Evolutionary conservation across 805 yeast species (phyloP).

Genomic region (Saturnispora dispora): DNA sequence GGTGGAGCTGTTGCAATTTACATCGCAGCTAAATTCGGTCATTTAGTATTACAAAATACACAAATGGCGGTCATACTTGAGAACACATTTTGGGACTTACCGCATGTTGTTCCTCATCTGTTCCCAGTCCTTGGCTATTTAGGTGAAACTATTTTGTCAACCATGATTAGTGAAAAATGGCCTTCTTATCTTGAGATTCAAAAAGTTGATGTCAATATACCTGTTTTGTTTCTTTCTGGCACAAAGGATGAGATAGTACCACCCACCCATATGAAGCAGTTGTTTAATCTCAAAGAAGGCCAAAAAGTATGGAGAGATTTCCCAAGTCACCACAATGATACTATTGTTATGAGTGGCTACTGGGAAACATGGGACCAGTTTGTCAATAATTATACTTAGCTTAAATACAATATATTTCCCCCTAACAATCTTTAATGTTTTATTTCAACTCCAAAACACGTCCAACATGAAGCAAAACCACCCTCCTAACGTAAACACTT

Average conservation of each 20-base stretch:
- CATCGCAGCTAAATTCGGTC: slow-evolving; percentile 53
- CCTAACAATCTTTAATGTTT: slow-evolving; percentile 23
- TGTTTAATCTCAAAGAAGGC: slow-evolving; percentile 36
- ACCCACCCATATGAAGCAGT: slow-evolving; percentile 63
- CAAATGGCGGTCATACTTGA: slow-evolving; percentile 52
- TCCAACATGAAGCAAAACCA: slow-evolving; percentile 37
- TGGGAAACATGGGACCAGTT: slow-evolving; percentile 64
- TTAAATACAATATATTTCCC: no score
- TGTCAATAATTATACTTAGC: slow-evolving; percentile 30
- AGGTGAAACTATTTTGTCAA: slow-evolving; percentile 19
- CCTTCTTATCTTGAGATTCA: slow-evolving; percentile 56
- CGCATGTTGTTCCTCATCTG: slow-evolving; percentile 62
- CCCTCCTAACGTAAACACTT: slow-evolving; percentile 36
- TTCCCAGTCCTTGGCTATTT: slow-evolving; percentile 58
- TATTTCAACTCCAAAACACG: slow-evolving; percentile 29
- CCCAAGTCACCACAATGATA: slow-evolving; percentile 74
- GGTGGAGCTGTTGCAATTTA: slow-evolving; percentile 95
- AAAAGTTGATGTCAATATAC: slow-evolving; percentile 42
- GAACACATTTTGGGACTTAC: slow-evolving; percentile 73
- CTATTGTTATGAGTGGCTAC: slow-evolving; percentile 63
- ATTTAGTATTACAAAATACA: slow-evolving; percentile 13
- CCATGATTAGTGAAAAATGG: slow-evolving; percentile 52
- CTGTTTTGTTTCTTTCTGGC: slow-evolving; percentile 67
- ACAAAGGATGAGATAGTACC: slow-evolving; percentile 85
- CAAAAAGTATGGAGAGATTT: slow-evolving; percentile 47